A percentile compares a stretch with the other conserved stretches of the same genome.
Conservation (phyloP, 139 green algal genomes). For the Chlamydomonas incerta region DNA sequence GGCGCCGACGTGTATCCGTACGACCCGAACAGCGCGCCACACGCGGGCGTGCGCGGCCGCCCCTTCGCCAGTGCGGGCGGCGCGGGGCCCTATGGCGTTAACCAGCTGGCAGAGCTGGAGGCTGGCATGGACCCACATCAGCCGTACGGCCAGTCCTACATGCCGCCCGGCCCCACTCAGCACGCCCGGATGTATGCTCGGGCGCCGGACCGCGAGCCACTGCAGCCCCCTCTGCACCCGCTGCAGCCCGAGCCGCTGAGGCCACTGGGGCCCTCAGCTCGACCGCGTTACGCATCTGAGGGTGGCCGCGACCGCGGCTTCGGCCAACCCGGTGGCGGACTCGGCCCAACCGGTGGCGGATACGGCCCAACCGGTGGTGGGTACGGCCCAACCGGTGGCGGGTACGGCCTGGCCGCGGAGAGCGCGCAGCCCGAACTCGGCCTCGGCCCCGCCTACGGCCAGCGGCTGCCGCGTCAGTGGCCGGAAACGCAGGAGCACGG, state of each 20-base stretch:
- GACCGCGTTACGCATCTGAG: neutral
- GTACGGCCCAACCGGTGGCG: neutral
- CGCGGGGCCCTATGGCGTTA: constrained; percentile 9
- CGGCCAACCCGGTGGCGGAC: neutral
- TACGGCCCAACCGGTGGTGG: too few species aligned
- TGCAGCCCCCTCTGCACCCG: neutral
- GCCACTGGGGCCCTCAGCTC: neutral
- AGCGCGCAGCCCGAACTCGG: neutral
- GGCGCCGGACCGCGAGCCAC: neutral
- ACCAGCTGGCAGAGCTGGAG: neutral
- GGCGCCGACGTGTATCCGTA: neutral
- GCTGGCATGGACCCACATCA: neutral
- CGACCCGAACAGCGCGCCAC: neutral
- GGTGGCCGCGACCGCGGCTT: neutral
- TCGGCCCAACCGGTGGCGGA: too few species aligned
- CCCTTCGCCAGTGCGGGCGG: constrained; percentile 2
- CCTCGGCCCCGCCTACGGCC: too few species aligned
- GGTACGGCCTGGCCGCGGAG: neutral
- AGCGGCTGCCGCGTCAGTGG: too few species aligned
- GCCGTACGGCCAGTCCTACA: neutral
- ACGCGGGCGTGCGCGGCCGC: neutral
- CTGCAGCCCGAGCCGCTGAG: neutral
- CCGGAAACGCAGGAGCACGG: too few species aligned
- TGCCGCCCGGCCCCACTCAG: neutral
- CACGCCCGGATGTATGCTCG: neutral